Evolutionary conservation across 495 filamentous ascomycete species (phyloP).

Genomic region (Lichina pygmaea): DNA sequence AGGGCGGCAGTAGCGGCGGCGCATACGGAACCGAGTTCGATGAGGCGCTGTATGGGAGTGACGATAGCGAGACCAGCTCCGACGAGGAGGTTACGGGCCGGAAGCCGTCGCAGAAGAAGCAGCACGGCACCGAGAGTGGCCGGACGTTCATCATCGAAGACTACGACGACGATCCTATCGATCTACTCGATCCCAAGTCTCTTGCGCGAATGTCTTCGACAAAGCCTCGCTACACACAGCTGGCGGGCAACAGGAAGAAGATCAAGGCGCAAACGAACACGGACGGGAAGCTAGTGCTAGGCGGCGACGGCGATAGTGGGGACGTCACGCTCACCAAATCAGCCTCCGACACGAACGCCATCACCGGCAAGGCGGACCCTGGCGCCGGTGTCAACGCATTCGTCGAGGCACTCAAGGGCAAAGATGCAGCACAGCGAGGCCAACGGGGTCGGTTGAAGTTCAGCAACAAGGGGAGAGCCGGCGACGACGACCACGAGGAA

Average conservation of each 20-base stretch:
- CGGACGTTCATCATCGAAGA: constrained; percentile 53
- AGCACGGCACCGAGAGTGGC: constrained; percentile 20
- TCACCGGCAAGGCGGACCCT: constrained; percentile 15
- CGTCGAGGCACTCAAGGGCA: constrained; percentile 65
- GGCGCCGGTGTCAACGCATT: constrained; percentile 64
- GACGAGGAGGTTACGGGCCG: constrained; percentile 31
- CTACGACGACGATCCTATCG: constrained; percentile 74
- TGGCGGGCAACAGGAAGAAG: constrained; percentile 19
- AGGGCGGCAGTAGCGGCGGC: constrained; percentile 17
- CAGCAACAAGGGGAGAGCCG: constrained; percentile 30
- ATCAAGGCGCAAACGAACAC: constrained; percentile 45
- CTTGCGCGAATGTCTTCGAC: constrained; percentile 83
- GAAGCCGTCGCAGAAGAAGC: constrained; percentile 22
- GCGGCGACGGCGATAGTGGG: constrained; percentile 13
- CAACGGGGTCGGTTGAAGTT: constrained; percentile 76
- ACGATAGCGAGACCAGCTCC: constrained; percentile 33
- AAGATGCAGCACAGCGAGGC: constrained; percentile 56
- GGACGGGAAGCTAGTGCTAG: constrained; percentile 74
- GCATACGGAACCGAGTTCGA: constrained; percentile 81
- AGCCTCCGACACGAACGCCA: constrained; percentile 18
- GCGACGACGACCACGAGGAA: constrained; percentile 27
- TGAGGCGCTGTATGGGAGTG: constrained; percentile 71
- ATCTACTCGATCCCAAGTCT: constrained; percentile 67
- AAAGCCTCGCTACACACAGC: constrained; percentile 28
- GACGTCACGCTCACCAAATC: constrained; percentile 15